phyloP scores from a whole-genome alignment of 164 flowering plant genomes.

The Dillenia turbinata region DNA sequence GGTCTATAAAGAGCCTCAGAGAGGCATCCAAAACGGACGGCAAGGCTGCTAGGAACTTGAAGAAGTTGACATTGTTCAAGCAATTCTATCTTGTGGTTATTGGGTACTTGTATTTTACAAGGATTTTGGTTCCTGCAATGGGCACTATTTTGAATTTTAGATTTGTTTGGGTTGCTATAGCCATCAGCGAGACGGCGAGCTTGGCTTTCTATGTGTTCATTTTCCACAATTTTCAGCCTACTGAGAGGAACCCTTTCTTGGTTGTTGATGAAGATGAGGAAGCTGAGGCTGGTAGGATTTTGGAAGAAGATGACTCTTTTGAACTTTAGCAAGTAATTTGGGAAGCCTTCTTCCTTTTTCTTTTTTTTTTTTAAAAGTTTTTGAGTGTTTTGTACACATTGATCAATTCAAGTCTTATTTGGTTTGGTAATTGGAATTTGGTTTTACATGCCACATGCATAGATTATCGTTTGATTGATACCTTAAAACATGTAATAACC shows the following conservation, averaged over 20 bases:
- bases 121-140: constrained; percentile 24
- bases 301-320: constrained; percentile 31
- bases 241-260: constrained; percentile 31
- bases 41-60: constrained; percentile 36
- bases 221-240: constrained; percentile 29
- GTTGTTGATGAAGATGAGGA: constrained; percentile 33
- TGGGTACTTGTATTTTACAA: constrained; percentile 34
- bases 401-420: no score
- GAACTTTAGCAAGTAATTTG: constrained; percentile 16
- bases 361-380: no score
- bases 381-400: no score
- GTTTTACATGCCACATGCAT: no score
- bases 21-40: constrained; percentile 44
- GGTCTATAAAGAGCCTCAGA: constrained; percentile 34
- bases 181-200: constrained; percentile 25
- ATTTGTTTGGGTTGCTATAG: constrained; percentile 19
- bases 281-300: constrained; percentile 16
- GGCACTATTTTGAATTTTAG: constrained; percentile 13
- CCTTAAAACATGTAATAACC: no score
- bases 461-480: no score
- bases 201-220: constrained; percentile 27
- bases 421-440: no score
- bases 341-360: no score
- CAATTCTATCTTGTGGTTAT: constrained; percentile 34
- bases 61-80: constrained; percentile 33